Conservation (phyloP, 2,329 filamentous ascomycete genomes). For the Cytospora schulzeri region DNA sequence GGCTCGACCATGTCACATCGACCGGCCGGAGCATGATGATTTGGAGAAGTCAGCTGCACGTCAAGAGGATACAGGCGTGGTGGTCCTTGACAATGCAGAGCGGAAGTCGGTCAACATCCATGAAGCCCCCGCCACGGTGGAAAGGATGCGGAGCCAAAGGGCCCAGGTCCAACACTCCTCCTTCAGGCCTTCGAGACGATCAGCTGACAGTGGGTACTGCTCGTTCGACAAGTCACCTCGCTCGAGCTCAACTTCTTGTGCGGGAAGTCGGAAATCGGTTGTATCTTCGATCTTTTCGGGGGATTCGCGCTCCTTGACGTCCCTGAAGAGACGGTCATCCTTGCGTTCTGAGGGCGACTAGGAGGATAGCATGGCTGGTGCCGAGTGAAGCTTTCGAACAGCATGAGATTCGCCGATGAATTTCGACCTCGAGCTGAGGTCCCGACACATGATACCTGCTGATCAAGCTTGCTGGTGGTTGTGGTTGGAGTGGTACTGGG, state of each 20-base stretch:
- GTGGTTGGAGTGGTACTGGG: background rate
- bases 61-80: background rate
- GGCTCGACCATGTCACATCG: background rate
- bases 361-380: background rate
- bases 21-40: background rate
- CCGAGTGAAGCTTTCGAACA: background rate
- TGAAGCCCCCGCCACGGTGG: background rate
- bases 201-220: constrained; percentile 22
- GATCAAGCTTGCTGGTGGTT: background rate
- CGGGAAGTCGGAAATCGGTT: background rate
- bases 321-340: background rate
- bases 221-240: background rate
- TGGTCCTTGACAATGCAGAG: background rate
- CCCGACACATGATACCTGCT: background rate
- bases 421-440: background rate
- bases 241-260: too few relatives aligned
- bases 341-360: background rate
- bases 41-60: background rate
- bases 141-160: constrained; percentile 6
- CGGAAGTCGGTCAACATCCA: background rate
- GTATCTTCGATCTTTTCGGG: background rate
- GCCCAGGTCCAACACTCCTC: background rate
- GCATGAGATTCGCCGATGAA: too few relatives aligned
- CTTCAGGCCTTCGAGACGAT: background rate
- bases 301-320: background rate